Percentiles rank a stretch among this genome's conserved stretches.
Conservation (phyloP, 768 basidiomycete species). For the Mycena crocata region DNA sequence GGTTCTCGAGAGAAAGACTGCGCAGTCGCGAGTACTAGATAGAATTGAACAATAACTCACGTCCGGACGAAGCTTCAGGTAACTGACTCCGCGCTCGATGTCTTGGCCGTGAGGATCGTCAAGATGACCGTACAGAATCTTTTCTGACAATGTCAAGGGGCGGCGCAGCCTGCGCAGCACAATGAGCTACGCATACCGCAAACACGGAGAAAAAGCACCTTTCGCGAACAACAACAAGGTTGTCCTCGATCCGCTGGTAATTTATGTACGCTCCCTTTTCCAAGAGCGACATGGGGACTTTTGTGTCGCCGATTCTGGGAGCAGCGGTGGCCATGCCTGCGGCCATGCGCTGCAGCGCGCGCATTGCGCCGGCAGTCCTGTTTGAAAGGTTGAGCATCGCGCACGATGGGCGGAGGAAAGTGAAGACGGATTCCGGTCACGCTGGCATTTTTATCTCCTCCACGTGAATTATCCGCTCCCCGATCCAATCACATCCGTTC, state of each 20-base stretch:
- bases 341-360: slow-evolving; percentile 62
- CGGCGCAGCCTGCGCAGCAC: slow-evolving; percentile 74
- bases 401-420: slow-evolving; percentile 49
- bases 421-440: slow-evolving; percentile 6
- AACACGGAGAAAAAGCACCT: slow-evolving; percentile 60
- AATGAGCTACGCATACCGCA: slow-evolving; percentile 17
- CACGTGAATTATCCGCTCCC: slow-evolving; percentile 20
- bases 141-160: slow-evolving; percentile 94
- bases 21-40: not conserved
- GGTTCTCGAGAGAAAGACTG: not conserved
- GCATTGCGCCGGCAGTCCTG: slow-evolving; percentile 64
- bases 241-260: slow-evolving; percentile 98
- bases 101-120: slow-evolving; percentile 94
- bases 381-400: slow-evolving; percentile 74
- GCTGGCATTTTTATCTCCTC: slow-evolving; percentile 21
- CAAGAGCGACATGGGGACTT: slow-evolving; percentile 89
- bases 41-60: slow-evolving; percentile 61
- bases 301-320: slow-evolving; percentile 87
- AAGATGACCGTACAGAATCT: slow-evolving; percentile 97
- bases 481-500: slow-evolving; percentile 20
- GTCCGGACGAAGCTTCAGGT: slow-evolving; percentile 97
- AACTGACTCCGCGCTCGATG: slow-evolving; percentile 91
- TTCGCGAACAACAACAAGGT: slow-evolving; percentile 87
- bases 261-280: slow-evolving; percentile 89
- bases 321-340: slow-evolving; percentile 86